A percentile compares a stretch with the other conserved stretches of the same genome.
Evolutionary conservation across 2,329 filamentous ascomycete genomes (phyloP).

Genomic region (Neopestalotiopsis sp.): DNA sequence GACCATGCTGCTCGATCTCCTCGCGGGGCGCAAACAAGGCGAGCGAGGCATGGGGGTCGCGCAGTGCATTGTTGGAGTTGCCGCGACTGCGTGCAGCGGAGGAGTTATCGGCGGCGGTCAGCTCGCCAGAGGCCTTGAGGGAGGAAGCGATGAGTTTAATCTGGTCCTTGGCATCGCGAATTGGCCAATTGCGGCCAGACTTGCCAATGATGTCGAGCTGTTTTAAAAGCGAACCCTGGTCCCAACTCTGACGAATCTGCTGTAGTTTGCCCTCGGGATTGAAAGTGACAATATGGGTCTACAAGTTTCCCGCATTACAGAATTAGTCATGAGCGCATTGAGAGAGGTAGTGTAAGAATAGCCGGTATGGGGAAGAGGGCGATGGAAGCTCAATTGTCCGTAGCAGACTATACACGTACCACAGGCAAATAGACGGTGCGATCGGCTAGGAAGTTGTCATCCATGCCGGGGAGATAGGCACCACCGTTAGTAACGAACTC

Average conservation of each 20-base stretch:
- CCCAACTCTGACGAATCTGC: conserved; percentile 92
- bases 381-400: conserved; percentile 5
- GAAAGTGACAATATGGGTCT: conserved; percentile 91
- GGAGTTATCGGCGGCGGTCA: conserved; percentile 38
- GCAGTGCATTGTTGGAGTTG: conserved; percentile 58
- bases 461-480: conserved; percentile 83
- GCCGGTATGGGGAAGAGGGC: too few relatives aligned
- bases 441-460: conserved; percentile 93
- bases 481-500: conserved; percentile 85
- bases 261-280: conserved; percentile 77
- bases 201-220: conserved; percentile 92
- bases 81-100: conserved; percentile 51
- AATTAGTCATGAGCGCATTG: neutral
- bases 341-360: neutral
- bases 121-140: conserved; percentile 53
- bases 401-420: conserved; percentile 58
- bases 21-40: conserved; percentile 77
- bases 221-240: conserved; percentile 91
- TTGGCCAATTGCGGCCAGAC: conserved; percentile 92
- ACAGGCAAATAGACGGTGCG: conserved; percentile 79
- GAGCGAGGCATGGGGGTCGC: conserved; percentile 73
- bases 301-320: conserved; percentile 17
- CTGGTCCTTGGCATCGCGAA: conserved; percentile 86
- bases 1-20: conserved; percentile 54
- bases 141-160: conserved; percentile 73